These are phyloP conservation scores for Elsinoe australis DNA, from an alignment of 2,329 filamentous ascomycete genomes.

Conservation along the genomic window DNA sequence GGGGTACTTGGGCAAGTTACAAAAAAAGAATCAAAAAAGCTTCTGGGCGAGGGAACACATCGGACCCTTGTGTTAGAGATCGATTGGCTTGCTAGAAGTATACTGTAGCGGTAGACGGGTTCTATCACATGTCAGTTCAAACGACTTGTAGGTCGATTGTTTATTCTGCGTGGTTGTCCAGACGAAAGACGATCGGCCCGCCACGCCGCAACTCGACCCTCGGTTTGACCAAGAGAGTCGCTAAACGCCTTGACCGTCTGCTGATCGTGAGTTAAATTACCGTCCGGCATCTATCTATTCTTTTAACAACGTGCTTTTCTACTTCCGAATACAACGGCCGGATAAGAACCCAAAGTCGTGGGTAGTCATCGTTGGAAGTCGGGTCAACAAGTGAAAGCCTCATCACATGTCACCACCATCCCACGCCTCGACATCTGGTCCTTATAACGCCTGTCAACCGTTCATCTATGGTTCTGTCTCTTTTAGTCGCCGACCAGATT, in stretches of 20 bases:
- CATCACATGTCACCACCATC: conserved; percentile 5
- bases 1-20: not conserved
- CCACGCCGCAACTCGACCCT: not conserved
- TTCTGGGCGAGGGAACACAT: not conserved
- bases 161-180: conserved; percentile 8
- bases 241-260: conserved; percentile 5
- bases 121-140: conserved; percentile 11
- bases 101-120: not conserved
- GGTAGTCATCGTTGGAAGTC: conserved; percentile 7
- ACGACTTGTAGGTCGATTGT: conserved; percentile 8
- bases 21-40: not conserved
- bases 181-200: conserved; percentile 13
- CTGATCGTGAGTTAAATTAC: conserved; percentile 10
- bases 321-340: conserved; percentile 4
- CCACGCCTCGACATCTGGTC: conserved; percentile 1
- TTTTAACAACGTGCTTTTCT: conserved; percentile 1
- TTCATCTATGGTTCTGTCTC: conserved; percentile 1
- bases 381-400: not conserved
- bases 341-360: conserved; percentile 2
- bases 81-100: conserved; percentile 1
- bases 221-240: not conserved
- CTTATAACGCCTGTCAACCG: not conserved
- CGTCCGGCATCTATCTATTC: conserved; percentile 12
- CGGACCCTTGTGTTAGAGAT: conserved; percentile 8
- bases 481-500: not conserved